A percentile compares a stretch with the other conserved stretches of the same genome.
Conservation (phyloP, 305 asterid species). For the Ruellia speciosa region DNA sequence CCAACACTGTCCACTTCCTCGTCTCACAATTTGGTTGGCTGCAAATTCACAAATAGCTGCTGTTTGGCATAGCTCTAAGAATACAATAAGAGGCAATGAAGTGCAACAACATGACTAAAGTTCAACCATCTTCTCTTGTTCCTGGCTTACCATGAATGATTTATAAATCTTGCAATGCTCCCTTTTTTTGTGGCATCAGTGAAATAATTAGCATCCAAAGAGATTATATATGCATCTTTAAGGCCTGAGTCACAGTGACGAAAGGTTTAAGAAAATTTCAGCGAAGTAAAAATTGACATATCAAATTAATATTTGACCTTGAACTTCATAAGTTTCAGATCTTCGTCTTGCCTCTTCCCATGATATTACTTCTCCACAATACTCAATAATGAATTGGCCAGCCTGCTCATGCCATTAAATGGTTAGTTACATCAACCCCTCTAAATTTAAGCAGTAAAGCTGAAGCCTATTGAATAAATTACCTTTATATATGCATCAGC, state of each 20-base stretch:
- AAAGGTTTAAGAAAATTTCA: constrained; percentile 20
- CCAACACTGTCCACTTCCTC: constrained; percentile 89
- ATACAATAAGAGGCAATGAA: constrained; percentile 7
- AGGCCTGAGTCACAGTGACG: constrained; percentile 46
- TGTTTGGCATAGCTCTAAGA: constrained; percentile 12
- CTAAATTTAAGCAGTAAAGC: not conserved
- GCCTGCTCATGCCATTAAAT: constrained; percentile 37
- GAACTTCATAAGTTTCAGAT: constrained; percentile 63
- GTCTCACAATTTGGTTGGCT: constrained; percentile 95
- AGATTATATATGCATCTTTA: constrained; percentile 75
- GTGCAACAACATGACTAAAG: constrained; percentile 14
- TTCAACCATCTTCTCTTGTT: constrained; percentile 19
- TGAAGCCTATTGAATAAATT: constrained; percentile 23
- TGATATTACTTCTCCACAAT: constrained; percentile 86
- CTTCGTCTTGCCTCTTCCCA: constrained; percentile 60
- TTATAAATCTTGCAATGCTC: constrained; percentile 79
- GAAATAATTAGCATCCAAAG: constrained; percentile 53
- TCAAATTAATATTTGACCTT: constrained; percentile 41
- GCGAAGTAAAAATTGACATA: constrained; percentile 11
- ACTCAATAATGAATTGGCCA: constrained; percentile 80
- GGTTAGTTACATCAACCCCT: not conserved
- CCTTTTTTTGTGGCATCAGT: constrained; percentile 88
- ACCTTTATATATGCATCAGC: constrained; percentile 71
- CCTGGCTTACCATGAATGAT: constrained; percentile 78
- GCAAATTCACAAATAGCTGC: constrained; percentile 27